These are phyloP conservation scores for Alopecurus myosuroides DNA, from an alignment of 176 grass and related monocot species.

Conservation along the genomic window DNA sequence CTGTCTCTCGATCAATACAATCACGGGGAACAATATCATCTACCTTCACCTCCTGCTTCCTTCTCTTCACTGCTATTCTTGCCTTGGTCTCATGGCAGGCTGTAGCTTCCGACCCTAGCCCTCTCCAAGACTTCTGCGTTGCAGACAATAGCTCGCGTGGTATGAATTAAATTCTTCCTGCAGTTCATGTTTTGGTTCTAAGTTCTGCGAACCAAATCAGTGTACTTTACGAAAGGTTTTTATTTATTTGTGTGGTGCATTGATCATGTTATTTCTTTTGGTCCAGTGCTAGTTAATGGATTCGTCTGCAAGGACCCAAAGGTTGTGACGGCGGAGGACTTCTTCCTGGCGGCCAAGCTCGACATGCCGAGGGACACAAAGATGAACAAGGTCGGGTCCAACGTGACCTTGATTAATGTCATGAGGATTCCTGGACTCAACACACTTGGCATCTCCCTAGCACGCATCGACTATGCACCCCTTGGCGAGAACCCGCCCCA, in stretches of 20 bases:
- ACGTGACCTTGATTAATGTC: not conserved
- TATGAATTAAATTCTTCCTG: not conserved
- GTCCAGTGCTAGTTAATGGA: not conserved
- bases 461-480: too few relatives aligned
- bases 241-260: not conserved
- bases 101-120: not conserved
- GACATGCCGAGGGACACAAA: not conserved
- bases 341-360: not conserved
- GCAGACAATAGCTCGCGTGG: not conserved
- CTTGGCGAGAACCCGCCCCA: too few relatives aligned
- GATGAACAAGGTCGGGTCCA: not conserved
- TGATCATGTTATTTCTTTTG: not conserved
- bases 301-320: not conserved
- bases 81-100: not conserved
- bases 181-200: not conserved
- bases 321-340: not conserved
- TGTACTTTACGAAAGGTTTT: too few relatives aligned
- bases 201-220: not conserved
- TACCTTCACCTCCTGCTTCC: not conserved
- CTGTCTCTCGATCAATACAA: too few relatives aligned
- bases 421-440: not conserved
- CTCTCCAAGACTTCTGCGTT: slow-evolving; percentile 22
- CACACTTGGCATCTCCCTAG: too few relatives aligned
- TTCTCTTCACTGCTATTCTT: not conserved
- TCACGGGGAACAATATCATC: too few relatives aligned